Evolutionary conservation across 2,329 filamentous ascomycete species (phyloP).

Genomic region (Pseudogymnoascus destructans): DNA sequence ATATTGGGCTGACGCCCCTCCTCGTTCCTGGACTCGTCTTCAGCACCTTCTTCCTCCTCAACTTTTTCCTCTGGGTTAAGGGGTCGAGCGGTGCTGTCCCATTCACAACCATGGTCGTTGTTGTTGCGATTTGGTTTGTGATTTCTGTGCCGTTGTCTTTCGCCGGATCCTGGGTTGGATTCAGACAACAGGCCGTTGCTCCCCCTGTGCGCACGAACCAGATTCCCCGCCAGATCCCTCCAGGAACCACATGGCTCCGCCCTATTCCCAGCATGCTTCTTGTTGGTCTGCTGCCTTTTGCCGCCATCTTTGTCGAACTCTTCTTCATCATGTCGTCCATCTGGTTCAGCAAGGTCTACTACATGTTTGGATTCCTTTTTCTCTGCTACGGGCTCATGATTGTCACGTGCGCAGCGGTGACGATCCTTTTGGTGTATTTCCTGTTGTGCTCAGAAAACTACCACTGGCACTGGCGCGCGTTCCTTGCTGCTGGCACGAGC

Average conservation of each 20-base stretch:
- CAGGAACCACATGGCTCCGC: conserved; percentile 66
- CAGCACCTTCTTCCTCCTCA: conserved; percentile 76
- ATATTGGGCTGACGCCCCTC: conserved; percentile 77
- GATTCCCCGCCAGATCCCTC: conserved; percentile 92
- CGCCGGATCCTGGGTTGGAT: conserved; percentile 84
- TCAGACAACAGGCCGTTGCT: conserved; percentile 59
- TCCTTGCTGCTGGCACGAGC: conserved; percentile 80
- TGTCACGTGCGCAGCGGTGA: conserved; percentile 83
- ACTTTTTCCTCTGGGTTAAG: conserved; percentile 93
- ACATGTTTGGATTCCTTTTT: conserved; percentile 99
- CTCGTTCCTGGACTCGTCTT: conserved; percentile 83
- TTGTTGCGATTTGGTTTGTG: conserved; percentile 90
- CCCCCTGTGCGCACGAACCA: conserved; percentile 90
- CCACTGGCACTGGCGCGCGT: conserved; percentile 96
- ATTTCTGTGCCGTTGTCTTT: conserved; percentile 89
- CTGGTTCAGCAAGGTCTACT: conserved; percentile 98
- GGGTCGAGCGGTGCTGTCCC: conserved; percentile 86
- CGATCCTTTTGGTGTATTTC: conserved; percentile 91
- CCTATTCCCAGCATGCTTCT: conserved; percentile 83
- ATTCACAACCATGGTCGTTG: conserved; percentile 90
- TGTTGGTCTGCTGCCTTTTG: conserved; percentile 85
- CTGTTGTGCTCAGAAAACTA: conserved; percentile 93
- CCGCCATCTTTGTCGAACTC: conserved; percentile 93
- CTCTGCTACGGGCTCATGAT: conserved; percentile 97
- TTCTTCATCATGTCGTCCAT: conserved; percentile 99